Conservation (phyloP, 495 filamentous ascomycete species). For the Daldinia vernicosa region DNA sequence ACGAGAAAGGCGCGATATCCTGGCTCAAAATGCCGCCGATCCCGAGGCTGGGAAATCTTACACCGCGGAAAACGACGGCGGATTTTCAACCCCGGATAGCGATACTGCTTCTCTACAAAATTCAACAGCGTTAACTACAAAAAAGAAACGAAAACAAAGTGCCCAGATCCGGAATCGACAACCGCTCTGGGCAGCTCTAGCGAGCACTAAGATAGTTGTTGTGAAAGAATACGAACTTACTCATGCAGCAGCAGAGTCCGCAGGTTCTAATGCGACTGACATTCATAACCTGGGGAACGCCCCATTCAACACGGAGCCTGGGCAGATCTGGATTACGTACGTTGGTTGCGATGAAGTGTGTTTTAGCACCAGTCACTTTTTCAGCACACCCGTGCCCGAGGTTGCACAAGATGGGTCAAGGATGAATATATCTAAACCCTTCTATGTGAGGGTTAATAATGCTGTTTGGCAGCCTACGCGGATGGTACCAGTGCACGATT, state of each 20-base stretch:
- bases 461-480: constrained; percentile 86
- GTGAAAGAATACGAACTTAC: constrained; percentile 92
- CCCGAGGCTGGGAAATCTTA: constrained; percentile 60
- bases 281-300: constrained; percentile 81
- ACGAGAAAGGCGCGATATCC: constrained; percentile 59
- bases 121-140: constrained; percentile 59
- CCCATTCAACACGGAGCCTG: constrained; percentile 73
- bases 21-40: constrained; percentile 54
- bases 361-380: constrained; percentile 79
- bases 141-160: constrained; percentile 88
- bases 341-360: constrained; percentile 82
- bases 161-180: constrained; percentile 88
- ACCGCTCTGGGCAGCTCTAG: constrained; percentile 93
- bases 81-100: constrained; percentile 57
- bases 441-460: constrained; percentile 88
- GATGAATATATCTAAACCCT: constrained; percentile 74
- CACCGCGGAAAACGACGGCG: constrained; percentile 51
- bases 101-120: constrained; percentile 49
- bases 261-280: constrained; percentile 77
- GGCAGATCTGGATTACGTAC: constrained; percentile 86
- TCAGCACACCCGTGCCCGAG: constrained; percentile 48
- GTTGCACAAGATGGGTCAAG: constrained; percentile 54
- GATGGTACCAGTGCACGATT: constrained; percentile 68
- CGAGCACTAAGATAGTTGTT: constrained; percentile 92
- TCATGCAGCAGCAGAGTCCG: constrained; percentile 76